Conservation (phyloP, 2,329 filamentous ascomycete species). For the Beauveria medogensis region DNA sequence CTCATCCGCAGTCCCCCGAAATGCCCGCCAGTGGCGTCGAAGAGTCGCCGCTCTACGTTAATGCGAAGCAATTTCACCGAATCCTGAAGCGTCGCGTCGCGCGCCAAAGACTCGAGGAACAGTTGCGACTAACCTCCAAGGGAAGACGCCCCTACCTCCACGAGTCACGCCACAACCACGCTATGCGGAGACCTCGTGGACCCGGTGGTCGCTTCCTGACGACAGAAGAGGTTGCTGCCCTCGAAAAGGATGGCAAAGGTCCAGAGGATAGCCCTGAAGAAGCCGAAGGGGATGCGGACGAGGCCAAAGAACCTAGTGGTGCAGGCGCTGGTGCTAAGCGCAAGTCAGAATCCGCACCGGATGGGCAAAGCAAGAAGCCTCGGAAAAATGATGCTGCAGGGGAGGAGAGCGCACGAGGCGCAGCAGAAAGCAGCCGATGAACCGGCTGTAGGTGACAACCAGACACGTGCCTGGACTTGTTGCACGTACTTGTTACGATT, state of each 20-base stretch:
- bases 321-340: slow-evolving; percentile 47
- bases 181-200: slow-evolving; percentile 89
- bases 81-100: slow-evolving; percentile 92
- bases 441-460: slow-evolving; percentile 13
- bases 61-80: slow-evolving; percentile 96
- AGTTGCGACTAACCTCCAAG: slow-evolving; percentile 84
- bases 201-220: slow-evolving; percentile 94
- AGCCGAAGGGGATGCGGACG: slow-evolving; percentile 24
- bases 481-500: slow-evolving; percentile 7
- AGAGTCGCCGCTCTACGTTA: slow-evolving; percentile 93
- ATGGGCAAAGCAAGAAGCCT: slow-evolving; percentile 47
- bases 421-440: slow-evolving; percentile 29
- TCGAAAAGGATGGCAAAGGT: slow-evolving; percentile 58
- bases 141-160: slow-evolving; percentile 95
- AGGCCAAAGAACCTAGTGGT: slow-evolving; percentile 19
- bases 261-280: slow-evolving; percentile 21
- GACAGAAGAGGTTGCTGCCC: slow-evolving; percentile 86
- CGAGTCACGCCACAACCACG: slow-evolving; percentile 95
- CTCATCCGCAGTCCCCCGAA: slow-evolving; percentile 69
- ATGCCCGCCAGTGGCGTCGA: slow-evolving; percentile 65
- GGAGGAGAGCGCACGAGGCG: slow-evolving; percentile 29
- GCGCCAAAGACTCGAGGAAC: slow-evolving; percentile 87
- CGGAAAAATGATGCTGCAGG: slow-evolving; percentile 40
- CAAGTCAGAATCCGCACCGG: slow-evolving; percentile 46
- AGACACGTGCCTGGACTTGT: neutral